A percentile compares a stretch with the other conserved stretches of the same genome.
Evolutionary conservation across 208 protist species (phyloP).

Genomic region (Leishmania guyanensis): DNA sequence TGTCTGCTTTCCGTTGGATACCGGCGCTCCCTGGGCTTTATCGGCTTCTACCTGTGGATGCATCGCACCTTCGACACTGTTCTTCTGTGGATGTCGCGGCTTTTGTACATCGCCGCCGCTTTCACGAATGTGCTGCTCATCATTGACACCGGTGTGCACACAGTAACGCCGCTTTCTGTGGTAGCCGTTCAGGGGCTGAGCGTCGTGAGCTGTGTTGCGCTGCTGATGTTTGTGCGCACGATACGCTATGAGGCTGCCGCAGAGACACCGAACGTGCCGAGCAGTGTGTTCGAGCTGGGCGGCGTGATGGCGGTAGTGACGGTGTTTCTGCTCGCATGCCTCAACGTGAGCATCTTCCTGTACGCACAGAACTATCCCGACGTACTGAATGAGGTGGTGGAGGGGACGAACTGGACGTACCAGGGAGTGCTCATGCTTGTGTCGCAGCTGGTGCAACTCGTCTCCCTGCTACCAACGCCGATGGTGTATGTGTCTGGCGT

Average conservation of each 20-base stretch:
- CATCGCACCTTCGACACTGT: constrained; percentile 40
- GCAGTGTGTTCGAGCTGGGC: constrained; percentile 43
- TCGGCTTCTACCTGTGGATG: constrained; percentile 24
- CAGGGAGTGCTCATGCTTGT: constrained; percentile 32
- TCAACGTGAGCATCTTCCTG: constrained; percentile 31
- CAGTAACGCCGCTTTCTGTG: constrained; percentile 29
- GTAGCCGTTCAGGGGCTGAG: constrained; percentile 32
- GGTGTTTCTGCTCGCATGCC: constrained; percentile 23
- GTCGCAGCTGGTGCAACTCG: constrained; percentile 37
- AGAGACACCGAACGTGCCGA: constrained; percentile 12
- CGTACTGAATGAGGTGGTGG: constrained; percentile 20
- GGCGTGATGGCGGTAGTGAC: constrained; percentile 34
- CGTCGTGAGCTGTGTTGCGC: constrained; percentile 27
- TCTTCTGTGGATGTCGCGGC: constrained; percentile 38
- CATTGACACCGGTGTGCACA: constrained; percentile 12
- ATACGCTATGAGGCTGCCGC: constrained; percentile 27
- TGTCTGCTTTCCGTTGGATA: constrained; percentile 59
- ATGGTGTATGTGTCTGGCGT: constrained; percentile 44
- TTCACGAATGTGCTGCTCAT: constrained; percentile 27
- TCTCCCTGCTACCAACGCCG: constrained; percentile 47
- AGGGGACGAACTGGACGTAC: constrained; percentile 38
- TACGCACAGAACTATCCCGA: constrained; percentile 33
- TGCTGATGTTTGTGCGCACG: constrained; percentile 67
- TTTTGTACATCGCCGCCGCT: constrained; percentile 38
- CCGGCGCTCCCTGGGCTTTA: constrained; percentile 40